Percentiles rank a stretch among this genome's conserved stretches.
phyloP scores from a whole-genome alignment of 768 basidiomycete genomes.

The Calvatia gigantea region DNA sequence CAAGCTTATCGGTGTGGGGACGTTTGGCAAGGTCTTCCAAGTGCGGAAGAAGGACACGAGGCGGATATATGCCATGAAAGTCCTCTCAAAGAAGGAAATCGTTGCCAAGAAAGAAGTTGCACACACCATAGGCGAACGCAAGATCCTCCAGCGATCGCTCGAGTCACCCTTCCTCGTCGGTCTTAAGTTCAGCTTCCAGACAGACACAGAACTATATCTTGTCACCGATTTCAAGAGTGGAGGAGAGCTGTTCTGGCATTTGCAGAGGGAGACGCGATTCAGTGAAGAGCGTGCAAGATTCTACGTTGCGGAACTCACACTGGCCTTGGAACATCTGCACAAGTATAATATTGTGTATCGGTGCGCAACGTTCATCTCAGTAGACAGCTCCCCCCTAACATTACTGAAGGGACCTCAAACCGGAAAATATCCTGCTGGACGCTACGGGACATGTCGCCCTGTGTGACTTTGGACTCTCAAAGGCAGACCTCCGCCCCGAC shows the following conservation, averaged over 20 bases:
- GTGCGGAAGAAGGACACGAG: constrained; percentile 97
- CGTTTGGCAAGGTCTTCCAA: constrained; percentile 98
- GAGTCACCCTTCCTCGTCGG: constrained; percentile 98
- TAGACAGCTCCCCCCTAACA: not conserved
- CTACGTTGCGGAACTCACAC: constrained; percentile 92
- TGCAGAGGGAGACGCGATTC: constrained; percentile 94
- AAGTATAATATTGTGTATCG: constrained; percentile 96
- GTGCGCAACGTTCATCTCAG: constrained; percentile 35
- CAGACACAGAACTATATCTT: constrained; percentile 90
- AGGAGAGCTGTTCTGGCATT: constrained; percentile 97
- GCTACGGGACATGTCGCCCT: constrained; percentile 98
- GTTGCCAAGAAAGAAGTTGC: constrained; percentile 99
- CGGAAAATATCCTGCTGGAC: constrained; percentile 97
- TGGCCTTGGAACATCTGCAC: constrained; percentile 96
- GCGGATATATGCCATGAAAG: constrained; percentile 99
- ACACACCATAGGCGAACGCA: constrained; percentile 98
- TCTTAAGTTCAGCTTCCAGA: constrained; percentile 97
- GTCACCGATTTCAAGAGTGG: constrained; percentile 99
- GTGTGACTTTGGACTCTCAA: constrained; percentile 97
- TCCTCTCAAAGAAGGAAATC: constrained; percentile 97
- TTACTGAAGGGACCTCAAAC: constrained; percentile 79
- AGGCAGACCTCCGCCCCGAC: constrained; percentile 89
- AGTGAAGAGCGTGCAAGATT: constrained; percentile 91
- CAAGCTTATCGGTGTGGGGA: constrained; percentile 96
- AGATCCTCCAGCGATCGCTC: constrained; percentile 91